Conservation (phyloP, 1,284 basidiomycete species). For the Cryptococcus amylolentus region DNA sequence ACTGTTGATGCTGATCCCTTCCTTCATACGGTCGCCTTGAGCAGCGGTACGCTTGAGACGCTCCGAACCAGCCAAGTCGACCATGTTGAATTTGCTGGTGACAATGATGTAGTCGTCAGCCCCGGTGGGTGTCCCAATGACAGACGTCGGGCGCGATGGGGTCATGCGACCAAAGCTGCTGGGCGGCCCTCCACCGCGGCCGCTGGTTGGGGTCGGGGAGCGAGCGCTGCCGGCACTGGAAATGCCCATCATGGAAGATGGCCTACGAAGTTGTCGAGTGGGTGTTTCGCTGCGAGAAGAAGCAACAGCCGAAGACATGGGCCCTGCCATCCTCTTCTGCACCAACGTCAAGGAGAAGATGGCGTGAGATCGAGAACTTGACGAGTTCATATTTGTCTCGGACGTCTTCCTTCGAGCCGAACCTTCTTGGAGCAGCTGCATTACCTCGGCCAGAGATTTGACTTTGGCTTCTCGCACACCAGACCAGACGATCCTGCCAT, state of each 20-base stretch:
- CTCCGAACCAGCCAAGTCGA: slow-evolving; percentile 95
- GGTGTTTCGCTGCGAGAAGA: slow-evolving; percentile 20
- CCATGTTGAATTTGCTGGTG: slow-evolving; percentile 96
- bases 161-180: slow-evolving; percentile 32
- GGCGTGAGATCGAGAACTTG: slow-evolving; percentile 95
- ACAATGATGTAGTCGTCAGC: slow-evolving; percentile 79
- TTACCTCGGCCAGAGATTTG: slow-evolving; percentile 77
- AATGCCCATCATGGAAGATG: slow-evolving; percentile 31
- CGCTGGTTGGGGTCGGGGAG: slow-evolving; percentile 22
- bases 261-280: slow-evolving; percentile 24
- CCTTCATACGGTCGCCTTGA: slow-evolving; percentile 90
- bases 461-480: slow-evolving; percentile 89
- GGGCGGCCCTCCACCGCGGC: slow-evolving; percentile 13
- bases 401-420: slow-evolving; percentile 88
- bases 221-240: slow-evolving; percentile 3
- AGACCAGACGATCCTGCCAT: slow-evolving; percentile 94
- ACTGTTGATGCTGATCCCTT: slow-evolving; percentile 96
- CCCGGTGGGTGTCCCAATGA: slow-evolving; percentile 46
- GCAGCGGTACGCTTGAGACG: slow-evolving; percentile 91
- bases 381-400: slow-evolving; percentile 98
- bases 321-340: slow-evolving; percentile 54
- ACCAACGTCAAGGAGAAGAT: slow-evolving; percentile 95
- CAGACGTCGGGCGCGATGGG: slow-evolving; percentile 64
- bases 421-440: slow-evolving; percentile 84
- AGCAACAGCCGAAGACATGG: slow-evolving; percentile 1